Percentiles rank a stretch among this genome's conserved stretches.
Conservation (phyloP, 2,329 filamentous ascomycete species). For the Xylaria sp. region DNA sequence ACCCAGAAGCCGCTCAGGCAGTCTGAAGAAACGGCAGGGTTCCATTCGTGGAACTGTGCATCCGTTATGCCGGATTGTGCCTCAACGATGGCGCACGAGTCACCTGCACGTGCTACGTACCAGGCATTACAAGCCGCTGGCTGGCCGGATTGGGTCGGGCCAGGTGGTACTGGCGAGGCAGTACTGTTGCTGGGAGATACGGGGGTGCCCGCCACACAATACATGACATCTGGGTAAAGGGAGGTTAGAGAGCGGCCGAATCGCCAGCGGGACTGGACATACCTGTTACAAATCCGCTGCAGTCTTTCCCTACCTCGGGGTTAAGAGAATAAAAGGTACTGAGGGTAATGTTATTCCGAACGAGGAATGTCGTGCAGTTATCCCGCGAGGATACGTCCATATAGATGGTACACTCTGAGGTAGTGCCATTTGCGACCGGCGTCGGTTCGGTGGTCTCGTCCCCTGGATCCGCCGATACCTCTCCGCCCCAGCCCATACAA, state of each 20-base stretch:
- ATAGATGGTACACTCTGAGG: constrained; percentile 15
- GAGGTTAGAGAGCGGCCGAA: not conserved
- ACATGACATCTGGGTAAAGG: not conserved
- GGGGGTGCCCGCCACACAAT: not conserved
- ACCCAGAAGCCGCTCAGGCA: constrained; percentile 15
- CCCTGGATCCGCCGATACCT: constrained; percentile 4
- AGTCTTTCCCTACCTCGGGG: constrained; percentile 37
- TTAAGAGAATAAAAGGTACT: constrained; percentile 34
- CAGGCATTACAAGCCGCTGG: constrained; percentile 12
- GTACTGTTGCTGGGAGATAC: constrained; percentile 12
- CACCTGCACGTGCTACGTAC: constrained; percentile 13
- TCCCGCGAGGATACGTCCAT: not conserved
- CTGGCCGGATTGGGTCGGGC: constrained; percentile 21
- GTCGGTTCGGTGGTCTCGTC: constrained; percentile 10
- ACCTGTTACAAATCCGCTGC: constrained; percentile 24
- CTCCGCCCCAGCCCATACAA: constrained; percentile 10
- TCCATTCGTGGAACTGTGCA: constrained; percentile 18
- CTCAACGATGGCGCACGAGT: constrained; percentile 8
- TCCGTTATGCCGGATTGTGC: constrained; percentile 4
- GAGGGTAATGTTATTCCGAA: constrained; percentile 23
- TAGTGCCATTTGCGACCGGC: constrained; percentile 13
- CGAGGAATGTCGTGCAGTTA: constrained; percentile 14
- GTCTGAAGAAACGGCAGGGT: constrained; percentile 17
- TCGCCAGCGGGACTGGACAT: not conserved
- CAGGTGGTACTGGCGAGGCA: constrained; percentile 6